phyloP scores from a whole-genome alignment of 2,329 filamentous ascomycete genomes.

The Clarireedia hainanense region DNA sequence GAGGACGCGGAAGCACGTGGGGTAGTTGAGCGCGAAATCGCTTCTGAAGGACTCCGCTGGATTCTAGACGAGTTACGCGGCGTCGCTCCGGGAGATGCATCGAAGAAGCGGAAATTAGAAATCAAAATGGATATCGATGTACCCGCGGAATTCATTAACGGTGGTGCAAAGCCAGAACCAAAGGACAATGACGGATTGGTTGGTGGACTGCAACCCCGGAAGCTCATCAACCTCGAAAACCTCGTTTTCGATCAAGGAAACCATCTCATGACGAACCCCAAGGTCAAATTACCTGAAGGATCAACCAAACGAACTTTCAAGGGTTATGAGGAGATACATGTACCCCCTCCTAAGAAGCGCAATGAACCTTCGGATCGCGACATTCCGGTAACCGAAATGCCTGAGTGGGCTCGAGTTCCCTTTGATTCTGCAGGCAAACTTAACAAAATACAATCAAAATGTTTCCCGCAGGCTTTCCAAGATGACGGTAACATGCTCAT shows the following conservation, averaged over 20 bases:
- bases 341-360: constrained; percentile 84
- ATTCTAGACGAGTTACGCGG: constrained; percentile 85
- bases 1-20: constrained; percentile 70
- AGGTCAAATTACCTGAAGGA: constrained; percentile 85
- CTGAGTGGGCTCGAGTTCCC: constrained; percentile 81
- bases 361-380: constrained; percentile 72
- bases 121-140: constrained; percentile 95
- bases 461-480: constrained; percentile 82
- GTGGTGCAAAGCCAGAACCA: constrained; percentile 42
- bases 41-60: constrained; percentile 74
- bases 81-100: constrained; percentile 49
- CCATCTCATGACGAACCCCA: constrained; percentile 98
- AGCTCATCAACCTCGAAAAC: constrained; percentile 89
- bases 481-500: constrained; percentile 97
- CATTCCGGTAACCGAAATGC: constrained; percentile 79
- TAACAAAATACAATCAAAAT: constrained; percentile 93
- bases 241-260: constrained; percentile 96
- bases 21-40: constrained; percentile 83
- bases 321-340: constrained; percentile 97
- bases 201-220: constrained; percentile 78
- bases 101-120: constrained; percentile 61
- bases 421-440: constrained; percentile 82
- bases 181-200: constrained; percentile 59
- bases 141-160: constrained; percentile 50
- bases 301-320: constrained; percentile 95